Evolutionary conservation across 495 filamentous ascomycete species (phyloP), one percentile per base, ranked within the genome.

Genomic region (Podospora australis): DNA sequence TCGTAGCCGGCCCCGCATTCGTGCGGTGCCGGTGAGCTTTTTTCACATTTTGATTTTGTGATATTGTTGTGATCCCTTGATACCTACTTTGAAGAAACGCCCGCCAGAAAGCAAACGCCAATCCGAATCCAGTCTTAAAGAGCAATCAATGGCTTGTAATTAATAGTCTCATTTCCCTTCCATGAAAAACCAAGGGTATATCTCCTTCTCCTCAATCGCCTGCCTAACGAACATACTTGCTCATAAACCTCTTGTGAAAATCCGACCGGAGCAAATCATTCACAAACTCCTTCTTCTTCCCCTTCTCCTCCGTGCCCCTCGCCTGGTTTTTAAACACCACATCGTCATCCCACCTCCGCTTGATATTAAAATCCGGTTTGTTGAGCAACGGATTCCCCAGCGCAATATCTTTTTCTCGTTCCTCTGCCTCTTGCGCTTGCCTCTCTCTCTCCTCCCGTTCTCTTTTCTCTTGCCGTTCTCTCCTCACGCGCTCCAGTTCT

Each of bases 321-420:
- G 90, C 92, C 67, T 97, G 92, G 67, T 98, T 98, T 73, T 95
- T 96, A 70, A 98, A 98, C 14, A 98, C 89, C n/a, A 98, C 92
- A 70, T 98, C 92, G 52, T 98, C 92, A 56, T 98, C 92, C 92
- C 92, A 98, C 60, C 90, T 79, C 57, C 87, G 70, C 71, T 87
- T 89, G 46, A 87, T 74, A 32, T 79, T 81, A 59, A 85, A 88
- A 52, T 88, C 83, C 11, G 70, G 56, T 24, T 23, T 21, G 56
- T 96, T 96, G 21, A 98, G 74, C 32, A 98, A 69, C 14, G 92
- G 94, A 62, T 98, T 98, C 13, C 92, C 92, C 39, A 85, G 71
- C 21, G 92, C 91, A 55, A 98, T 95, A 49, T 96, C 87, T 46
- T 79, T 72, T 65, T 96, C 92, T 25, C 85, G 77, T 58, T 86